phyloP scores from a whole-genome alignment of 2,329 filamentous ascomycete genomes.

The Phoma sp. region DNA sequence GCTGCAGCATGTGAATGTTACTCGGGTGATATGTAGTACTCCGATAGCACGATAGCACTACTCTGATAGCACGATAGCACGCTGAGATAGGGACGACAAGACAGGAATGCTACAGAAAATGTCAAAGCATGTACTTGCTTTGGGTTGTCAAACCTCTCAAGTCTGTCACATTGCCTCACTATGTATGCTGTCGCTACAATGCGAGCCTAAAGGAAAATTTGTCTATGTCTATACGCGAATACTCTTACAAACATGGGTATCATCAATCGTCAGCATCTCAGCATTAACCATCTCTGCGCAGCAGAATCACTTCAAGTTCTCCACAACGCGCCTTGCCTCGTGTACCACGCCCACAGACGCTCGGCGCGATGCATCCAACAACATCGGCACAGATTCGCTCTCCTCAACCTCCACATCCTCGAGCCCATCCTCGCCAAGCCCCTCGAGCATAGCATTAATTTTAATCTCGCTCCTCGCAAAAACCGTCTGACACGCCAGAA shows the following conservation, averaged over 20 bases:
- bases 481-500: conserved; percentile 38
- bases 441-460: conserved; percentile 28
- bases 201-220: too few relatives aligned
- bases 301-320: conserved; percentile 5
- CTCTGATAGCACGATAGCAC: too few relatives aligned
- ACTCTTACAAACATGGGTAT: conserved; percentile 9
- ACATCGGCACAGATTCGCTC: not conserved
- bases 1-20: too few relatives aligned
- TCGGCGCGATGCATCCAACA: not conserved
- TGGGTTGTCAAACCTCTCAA: too few relatives aligned
- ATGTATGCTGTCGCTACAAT: too few relatives aligned
- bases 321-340: conserved; percentile 5
- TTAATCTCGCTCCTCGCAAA: conserved; percentile 36
- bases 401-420: conserved; percentile 12
- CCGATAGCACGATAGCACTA: too few relatives aligned
- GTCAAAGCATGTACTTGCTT: too few relatives aligned
- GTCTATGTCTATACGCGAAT: not conserved
- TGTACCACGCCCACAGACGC: conserved; percentile 4
- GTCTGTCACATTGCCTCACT: too few relatives aligned
- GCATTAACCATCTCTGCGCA: not conserved
- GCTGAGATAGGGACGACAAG: too few relatives aligned
- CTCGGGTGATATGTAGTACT: too few relatives aligned
- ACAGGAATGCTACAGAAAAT: too few relatives aligned
- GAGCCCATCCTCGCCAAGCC: conserved; percentile 19
- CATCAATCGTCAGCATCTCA: not conserved